phyloP scores from a whole-genome alignment of 2,329 filamentous ascomycete genomes.

The Aspergillus tubingensis region DNA sequence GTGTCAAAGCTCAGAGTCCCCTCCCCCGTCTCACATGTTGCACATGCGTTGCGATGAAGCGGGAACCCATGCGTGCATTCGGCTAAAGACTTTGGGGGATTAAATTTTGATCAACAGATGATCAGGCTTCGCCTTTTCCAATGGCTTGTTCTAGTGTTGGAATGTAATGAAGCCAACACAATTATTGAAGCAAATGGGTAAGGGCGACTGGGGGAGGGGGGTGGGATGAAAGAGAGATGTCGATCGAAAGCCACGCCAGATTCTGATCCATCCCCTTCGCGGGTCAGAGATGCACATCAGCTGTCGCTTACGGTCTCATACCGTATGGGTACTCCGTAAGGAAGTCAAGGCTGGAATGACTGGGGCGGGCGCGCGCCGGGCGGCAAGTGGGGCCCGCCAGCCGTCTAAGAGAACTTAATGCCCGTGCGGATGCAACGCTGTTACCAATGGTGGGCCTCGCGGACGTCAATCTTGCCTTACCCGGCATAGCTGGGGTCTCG shows the following conservation, averaged over 20 bases:
- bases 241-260: neutral
- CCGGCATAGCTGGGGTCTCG: neutral
- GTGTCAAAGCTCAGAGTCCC: neutral
- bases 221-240: neutral
- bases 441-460: neutral
- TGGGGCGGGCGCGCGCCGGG: neutral
- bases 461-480: neutral
- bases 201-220: neutral
- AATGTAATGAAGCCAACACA: neutral
- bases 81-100: neutral
- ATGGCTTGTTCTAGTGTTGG: neutral
- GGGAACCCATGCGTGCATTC: neutral
- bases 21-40: neutral
- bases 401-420: neutral
- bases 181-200: neutral
- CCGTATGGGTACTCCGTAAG: neutral
- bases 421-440: neutral
- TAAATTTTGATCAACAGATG: neutral
- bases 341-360: no score
- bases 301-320: neutral
- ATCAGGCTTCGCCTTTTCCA: neutral
- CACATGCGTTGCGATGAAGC: neutral
- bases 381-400: neutral
- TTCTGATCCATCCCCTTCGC: neutral
- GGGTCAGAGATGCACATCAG: neutral